Evolutionary conservation across 2,329 filamentous ascomycete genomes (phyloP).

Genomic region (Colletotrichum sp.): DNA sequence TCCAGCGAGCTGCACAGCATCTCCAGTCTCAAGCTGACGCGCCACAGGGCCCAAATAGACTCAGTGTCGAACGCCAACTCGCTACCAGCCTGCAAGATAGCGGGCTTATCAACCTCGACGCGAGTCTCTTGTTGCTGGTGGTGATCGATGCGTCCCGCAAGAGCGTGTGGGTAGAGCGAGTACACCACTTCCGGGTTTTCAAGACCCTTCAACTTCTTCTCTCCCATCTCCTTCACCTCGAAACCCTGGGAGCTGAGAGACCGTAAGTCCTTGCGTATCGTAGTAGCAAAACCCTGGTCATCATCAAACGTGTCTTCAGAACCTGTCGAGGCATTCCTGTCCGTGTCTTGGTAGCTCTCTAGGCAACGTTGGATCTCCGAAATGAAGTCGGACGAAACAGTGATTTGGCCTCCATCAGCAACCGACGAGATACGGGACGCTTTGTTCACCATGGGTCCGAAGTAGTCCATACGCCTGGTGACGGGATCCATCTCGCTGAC

Average conservation of each 20-base stretch:
- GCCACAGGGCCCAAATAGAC: constrained; percentile 88
- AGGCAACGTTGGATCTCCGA: constrained; percentile 91
- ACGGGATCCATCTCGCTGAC: constrained; percentile 96
- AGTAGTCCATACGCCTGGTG: constrained; percentile 98
- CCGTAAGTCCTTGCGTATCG: constrained; percentile 86
- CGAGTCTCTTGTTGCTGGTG: constrained; percentile 59
- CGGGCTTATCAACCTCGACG: constrained; percentile 56
- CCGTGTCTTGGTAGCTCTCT: constrained; percentile 87
- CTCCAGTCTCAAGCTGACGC: constrained; percentile 85
- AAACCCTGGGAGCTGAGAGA: constrained; percentile 91
- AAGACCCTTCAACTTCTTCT: constrained; percentile 93
- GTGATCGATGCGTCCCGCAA: constrained; percentile 79
- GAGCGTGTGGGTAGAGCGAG: constrained; percentile 89
- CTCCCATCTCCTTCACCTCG: constrained; percentile 94
- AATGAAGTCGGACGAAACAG: constrained; percentile 96
- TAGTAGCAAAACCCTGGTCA: constrained; percentile 74
- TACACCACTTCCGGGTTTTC: constrained; percentile 98
- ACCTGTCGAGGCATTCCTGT: constrained; percentile 70
- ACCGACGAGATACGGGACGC: constrained; percentile 92
- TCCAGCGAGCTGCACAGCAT: constrained; percentile 93
- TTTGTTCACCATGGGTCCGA: constrained; percentile 98
- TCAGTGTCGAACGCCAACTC: constrained; percentile 81
- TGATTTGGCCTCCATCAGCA: constrained; percentile 95
- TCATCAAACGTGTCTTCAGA: constrained; percentile 74
- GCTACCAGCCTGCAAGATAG: constrained; percentile 66